Evolutionary conservation across 495 filamentous ascomycete genomes (phyloP), one percentile per base, ranked within the genome.

Genomic region (Hyaloscypha finlandica): DNA sequence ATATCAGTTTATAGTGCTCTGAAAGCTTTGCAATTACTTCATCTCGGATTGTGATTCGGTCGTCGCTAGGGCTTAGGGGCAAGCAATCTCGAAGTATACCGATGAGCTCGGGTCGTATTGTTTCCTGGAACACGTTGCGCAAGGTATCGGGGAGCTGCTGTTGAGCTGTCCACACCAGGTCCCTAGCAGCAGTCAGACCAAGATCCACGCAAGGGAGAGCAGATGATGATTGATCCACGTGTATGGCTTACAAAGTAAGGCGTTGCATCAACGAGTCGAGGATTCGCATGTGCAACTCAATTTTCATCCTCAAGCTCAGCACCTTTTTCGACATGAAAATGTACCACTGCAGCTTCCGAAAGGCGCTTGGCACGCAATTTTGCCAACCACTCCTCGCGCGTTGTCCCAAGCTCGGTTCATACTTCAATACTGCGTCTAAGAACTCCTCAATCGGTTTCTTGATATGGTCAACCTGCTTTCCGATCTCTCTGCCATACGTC

Each of bases 271-370:
- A 25, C 20, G 37, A 59, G 19, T 66, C 64, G 9, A 66, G 12
- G 25, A 66, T 54, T 35, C 39, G 55, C 64, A 66, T 66, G 37
- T 66, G 64, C 4, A 11, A 52, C 9, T 66, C 64, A 19, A 61
- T 66, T 39, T 61, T 61, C 25, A 1, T 11, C n/a, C 39, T 48
- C 56, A 66, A 53, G 14, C 29, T n/a, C 22, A 61, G 31, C 0
- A 67, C 65, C 32, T 62, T 67, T 30, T 67, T 62, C 57, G 30
- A 25, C 45, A 55, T 62, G 35, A 57, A 29, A 0, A 67, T 55
- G n/a, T 62, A 8, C 42, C 42, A 48, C 6, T 48, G 9, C 42
- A 48, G 14, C 42, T 14, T 48, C 1, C 16, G 1, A 1, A 37
- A 37, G 35, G 3, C 12, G 12, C 1, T 48, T 19, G 11, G 16